Conservation (phyloP, 2,329 filamentous ascomycete species). For the Pseudomassariella vexata region DNA sequence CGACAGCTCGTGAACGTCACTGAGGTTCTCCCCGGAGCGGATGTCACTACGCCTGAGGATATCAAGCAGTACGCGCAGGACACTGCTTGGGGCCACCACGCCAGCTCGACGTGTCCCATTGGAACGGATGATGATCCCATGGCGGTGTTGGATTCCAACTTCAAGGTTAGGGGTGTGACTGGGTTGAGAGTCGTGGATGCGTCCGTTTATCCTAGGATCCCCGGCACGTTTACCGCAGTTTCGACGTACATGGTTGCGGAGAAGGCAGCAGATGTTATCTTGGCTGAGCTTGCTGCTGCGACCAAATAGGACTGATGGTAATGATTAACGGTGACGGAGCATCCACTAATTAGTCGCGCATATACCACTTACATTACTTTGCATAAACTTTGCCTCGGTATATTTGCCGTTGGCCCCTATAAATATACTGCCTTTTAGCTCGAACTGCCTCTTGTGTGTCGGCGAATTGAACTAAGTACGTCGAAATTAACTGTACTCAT, state of each 20-base stretch:
- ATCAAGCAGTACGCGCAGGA: conserved; percentile 14
- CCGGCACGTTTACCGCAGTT: conserved; percentile 24
- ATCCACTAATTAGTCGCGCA: too few species aligned
- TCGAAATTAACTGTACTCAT: too few species aligned
- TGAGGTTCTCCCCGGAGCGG: conserved; percentile 11
- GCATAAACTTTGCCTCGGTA: too few species aligned
- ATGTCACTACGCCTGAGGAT: conserved; percentile 10
- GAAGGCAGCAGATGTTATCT: conserved; percentile 21
- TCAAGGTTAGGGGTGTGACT: conserved; percentile 44
- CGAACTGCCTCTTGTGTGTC: too few species aligned
- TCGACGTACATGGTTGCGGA: conserved; percentile 21
- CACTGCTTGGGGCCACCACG: conserved; percentile 16
- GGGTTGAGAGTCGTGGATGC: conserved; percentile 51
- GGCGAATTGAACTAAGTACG: too few species aligned
- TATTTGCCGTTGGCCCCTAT: too few species aligned
- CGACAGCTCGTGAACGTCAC: conserved; percentile 31
- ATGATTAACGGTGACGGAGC: too few species aligned
- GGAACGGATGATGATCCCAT: conserved; percentile 38
- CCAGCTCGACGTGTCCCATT: conserved; percentile 16
- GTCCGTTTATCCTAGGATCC: conserved; percentile 44
- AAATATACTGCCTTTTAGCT: too few species aligned
- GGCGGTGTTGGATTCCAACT: conserved; percentile 45
- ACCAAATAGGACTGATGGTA: too few species aligned
- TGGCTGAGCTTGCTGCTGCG: too few species aligned
- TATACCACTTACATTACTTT: too few species aligned